Evolutionary conservation across 2,329 filamentous ascomycete species (phyloP), one percentile per base, ranked within the genome.

Genomic region (Penicillium thymicola): DNA sequence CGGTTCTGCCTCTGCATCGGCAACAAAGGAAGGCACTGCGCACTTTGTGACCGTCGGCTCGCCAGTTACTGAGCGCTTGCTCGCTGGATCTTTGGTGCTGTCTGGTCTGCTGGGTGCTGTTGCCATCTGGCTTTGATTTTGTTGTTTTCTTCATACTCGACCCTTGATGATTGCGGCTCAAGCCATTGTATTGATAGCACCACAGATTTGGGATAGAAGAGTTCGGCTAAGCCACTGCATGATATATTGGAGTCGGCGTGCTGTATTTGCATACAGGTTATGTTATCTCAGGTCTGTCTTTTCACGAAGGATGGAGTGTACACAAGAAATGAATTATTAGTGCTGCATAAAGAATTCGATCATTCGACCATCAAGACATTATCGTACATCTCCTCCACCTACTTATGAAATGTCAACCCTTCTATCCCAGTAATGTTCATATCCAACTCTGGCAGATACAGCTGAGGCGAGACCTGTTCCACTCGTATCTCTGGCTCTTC

Each of bases 121-220:
- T 23, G 65, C 66, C n/a, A 58, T 64, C 9, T 67, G 60, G 61
- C 61, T 70, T 44, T 70, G 52, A 63, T 32, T 49, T 23, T 16
- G 9, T 45, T 18, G 14, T 18, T 27, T 10, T n/a, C 27, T 13
- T 11, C 18, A 13, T 14, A 36, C 28, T n/a, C 14, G 30, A 28
- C 49, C 30, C 3, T 44, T 25, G 13, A 28, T 4, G 9, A 14
- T 34, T 14, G 16, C 8, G 14, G 38, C 16, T 14, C 44, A 45
- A 59, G 44, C 30, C 23, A 50, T 42, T 61, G 55, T 63, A 65
- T 63, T 50, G 55, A 64, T 63, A 63, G 49, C 58, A 58, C 63
- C 47, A 23, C 37, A 14, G 8, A 53, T 54, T 53, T 56, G 43
- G 44, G 57, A 60, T 62, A 61, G 54, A 64, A 30, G 23, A 52